Percentiles rank a stretch among this genome's conserved stretches.
These are phyloP conservation scores for Cercospora sp. DNA, from an alignment of 2,329 filamentous ascomycete species.

Conservation along the genomic window DNA sequence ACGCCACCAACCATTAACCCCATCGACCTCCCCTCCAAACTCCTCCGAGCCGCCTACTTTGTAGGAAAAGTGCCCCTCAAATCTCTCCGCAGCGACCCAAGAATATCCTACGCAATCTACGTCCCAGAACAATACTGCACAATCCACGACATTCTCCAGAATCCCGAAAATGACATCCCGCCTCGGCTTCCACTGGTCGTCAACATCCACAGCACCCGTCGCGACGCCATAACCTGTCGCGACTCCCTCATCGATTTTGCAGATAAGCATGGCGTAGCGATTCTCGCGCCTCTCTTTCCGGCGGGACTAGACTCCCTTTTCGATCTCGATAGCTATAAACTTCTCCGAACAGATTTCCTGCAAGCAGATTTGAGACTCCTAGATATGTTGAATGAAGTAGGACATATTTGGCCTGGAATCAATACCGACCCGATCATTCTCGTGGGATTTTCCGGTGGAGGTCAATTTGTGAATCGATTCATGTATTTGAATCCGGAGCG, in stretches of 20 bases:
- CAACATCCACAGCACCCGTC: conserved; percentile 18
- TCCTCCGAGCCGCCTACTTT: conserved; percentile 20
- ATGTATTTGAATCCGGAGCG: conserved; percentile 18
- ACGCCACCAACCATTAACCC: conserved; percentile 7
- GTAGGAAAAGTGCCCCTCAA: conserved; percentile 21
- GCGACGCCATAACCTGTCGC: conserved; percentile 16
- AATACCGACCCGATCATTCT: conserved; percentile 11
- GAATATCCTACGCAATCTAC: conserved; percentile 21
- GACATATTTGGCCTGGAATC: conserved; percentile 19
- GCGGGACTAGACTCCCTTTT: conserved; percentile 13
- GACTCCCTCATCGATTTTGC: conserved; percentile 16
- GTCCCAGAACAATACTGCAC: conserved; percentile 16
- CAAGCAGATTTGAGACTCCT: conserved; percentile 12
- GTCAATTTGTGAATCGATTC: conserved; percentile 22
- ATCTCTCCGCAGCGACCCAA: conserved; percentile 10
- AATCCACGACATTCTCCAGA: conserved; percentile 12
- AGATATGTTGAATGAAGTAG: conserved; percentile 19
- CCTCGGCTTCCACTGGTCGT: conserved; percentile 15
- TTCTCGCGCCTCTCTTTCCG: conserved; percentile 22
- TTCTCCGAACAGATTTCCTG: conserved; percentile 7
- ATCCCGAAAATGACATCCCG: background rate
- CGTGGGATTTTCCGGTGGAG: conserved; percentile 20
- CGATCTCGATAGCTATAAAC: conserved; percentile 22
- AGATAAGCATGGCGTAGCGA: conserved; percentile 14
- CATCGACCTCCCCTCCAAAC: conserved; percentile 14